A percentile compares a stretch with the other conserved stretches of the same genome.
Evolutionary conservation across 2,329 filamentous ascomycete species (phyloP).

Genomic region (Mariannaea sp.): DNA sequence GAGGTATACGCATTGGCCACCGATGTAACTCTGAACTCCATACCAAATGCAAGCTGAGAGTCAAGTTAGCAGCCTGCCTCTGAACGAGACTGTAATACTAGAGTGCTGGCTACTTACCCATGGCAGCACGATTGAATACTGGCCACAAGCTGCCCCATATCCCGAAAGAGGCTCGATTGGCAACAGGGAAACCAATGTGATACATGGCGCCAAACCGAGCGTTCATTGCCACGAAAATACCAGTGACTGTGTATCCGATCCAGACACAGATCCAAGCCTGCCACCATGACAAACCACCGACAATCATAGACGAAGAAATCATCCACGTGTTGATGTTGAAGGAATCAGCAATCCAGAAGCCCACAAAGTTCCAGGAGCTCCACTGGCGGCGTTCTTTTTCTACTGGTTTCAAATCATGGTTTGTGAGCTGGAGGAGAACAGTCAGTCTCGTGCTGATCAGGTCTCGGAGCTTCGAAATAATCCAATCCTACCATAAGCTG

Average conservation of each 20-base stretch:
- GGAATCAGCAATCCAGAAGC: constrained; percentile 83
- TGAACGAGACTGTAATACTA: not conserved
- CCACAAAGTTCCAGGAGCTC: constrained; percentile 86
- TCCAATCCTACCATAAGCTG: constrained; percentile 74
- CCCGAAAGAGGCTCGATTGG: constrained; percentile 77
- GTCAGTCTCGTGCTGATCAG: constrained; percentile 21
- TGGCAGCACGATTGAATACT: constrained; percentile 84
- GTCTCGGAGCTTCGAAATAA: not conserved
- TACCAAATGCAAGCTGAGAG: constrained; percentile 78
- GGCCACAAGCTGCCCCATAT: constrained; percentile 91
- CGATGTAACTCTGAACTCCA: constrained; percentile 84
- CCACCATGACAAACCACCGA: constrained; percentile 84
- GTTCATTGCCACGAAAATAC: constrained; percentile 74
- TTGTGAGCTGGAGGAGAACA: constrained; percentile 66
- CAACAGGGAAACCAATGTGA: constrained; percentile 88
- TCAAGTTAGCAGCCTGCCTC: constrained; percentile 22
- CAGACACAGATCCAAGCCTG: constrained; percentile 89
- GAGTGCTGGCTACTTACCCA: constrained; percentile 54
- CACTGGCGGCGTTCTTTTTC: constrained; percentile 81
- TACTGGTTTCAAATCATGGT: constrained; percentile 80
- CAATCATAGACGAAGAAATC: constrained; percentile 85
- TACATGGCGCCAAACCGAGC: constrained; percentile 86
- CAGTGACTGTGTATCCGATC: constrained; percentile 81
- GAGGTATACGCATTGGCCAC: constrained; percentile 80
- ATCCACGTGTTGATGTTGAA: constrained; percentile 96